Evolutionary conservation across 805 yeast genomes (phyloP).

Genomic region (Kluyveromyces wickerhamii): DNA sequence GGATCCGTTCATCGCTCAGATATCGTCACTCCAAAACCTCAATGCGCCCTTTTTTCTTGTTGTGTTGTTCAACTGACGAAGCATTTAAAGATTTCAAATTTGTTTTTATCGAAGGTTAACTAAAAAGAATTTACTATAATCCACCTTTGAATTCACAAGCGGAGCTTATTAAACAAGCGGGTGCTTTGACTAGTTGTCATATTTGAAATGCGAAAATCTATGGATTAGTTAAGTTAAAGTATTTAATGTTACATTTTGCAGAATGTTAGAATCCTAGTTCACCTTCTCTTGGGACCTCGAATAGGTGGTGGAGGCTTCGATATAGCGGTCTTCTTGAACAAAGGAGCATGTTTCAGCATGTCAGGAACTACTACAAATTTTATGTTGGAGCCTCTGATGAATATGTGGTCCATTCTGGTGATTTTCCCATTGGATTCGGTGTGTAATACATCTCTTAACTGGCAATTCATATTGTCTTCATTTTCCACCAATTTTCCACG

Average conservation of each 20-base stretch:
- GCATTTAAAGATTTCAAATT: no score
- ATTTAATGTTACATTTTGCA: neutral
- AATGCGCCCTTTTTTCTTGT: no score
- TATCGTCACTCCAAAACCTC: no score
- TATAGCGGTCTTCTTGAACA: slow-evolving; percentile 52
- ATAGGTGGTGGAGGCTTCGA: slow-evolving; percentile 67
- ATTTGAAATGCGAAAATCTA: no score
- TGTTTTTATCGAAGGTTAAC: no score
- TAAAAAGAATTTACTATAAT: no score
- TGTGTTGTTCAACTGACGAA: no score
- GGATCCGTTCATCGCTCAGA: slow-evolving; percentile 2
- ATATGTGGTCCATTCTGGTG: slow-evolving; percentile 72
- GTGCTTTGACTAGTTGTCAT: neutral
- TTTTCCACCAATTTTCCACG: slow-evolving; percentile 80
- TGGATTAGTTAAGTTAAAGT: neutral
- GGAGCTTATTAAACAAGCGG: no score
- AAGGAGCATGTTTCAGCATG: slow-evolving; percentile 78
- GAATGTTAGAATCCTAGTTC: neutral
- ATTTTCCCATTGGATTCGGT: slow-evolving; percentile 72
- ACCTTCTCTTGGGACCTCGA: slow-evolving; percentile 45
- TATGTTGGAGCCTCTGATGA: slow-evolving; percentile 85
- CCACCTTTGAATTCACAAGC: no score
- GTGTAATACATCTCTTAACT: slow-evolving; percentile 69
- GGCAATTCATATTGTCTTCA: slow-evolving; percentile 94
- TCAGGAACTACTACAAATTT: slow-evolving; percentile 84